Evolutionary conservation across 2,329 filamentous ascomycete genomes (phyloP).

Genomic region (Fusarium compactum): DNA sequence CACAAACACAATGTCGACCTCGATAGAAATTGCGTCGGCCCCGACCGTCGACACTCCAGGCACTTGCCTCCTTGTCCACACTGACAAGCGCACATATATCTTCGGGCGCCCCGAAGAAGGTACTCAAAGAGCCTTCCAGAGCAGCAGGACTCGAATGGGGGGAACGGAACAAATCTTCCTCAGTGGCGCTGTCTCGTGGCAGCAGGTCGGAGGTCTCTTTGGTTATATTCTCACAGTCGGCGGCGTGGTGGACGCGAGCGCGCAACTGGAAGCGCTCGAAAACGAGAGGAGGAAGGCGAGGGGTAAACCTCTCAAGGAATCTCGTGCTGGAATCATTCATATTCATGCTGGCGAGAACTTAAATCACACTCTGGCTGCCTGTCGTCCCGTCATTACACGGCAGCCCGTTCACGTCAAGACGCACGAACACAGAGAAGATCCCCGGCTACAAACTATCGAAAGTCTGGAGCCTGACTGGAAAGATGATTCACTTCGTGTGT

Average conservation of each 20-base stretch:
- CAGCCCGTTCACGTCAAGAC: slow-evolving; percentile 81
- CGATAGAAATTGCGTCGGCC: slow-evolving; percentile 80
- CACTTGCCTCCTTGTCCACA: slow-evolving; percentile 80
- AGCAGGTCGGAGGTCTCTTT: slow-evolving; percentile 81
- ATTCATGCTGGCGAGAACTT: slow-evolving; percentile 87
- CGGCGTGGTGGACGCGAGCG: slow-evolving; percentile 68
- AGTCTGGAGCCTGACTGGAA: slow-evolving; percentile 72
- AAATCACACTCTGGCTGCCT: slow-evolving; percentile 82
- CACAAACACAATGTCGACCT: slow-evolving; percentile 72
- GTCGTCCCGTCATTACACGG: slow-evolving; percentile 86
- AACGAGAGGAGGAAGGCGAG: slow-evolving; percentile 58
- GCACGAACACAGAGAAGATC: slow-evolving; percentile 71
- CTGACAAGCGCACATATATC: slow-evolving; percentile 84
- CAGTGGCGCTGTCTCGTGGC: slow-evolving; percentile 81
- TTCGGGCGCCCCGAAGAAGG: slow-evolving; percentile 88
- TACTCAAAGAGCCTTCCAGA: slow-evolving; percentile 79
- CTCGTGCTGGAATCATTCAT: slow-evolving; percentile 59
- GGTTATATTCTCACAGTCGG: slow-evolving; percentile 88
- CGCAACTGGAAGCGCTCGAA: slow-evolving; percentile 54
- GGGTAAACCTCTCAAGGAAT: slow-evolving; percentile 48
- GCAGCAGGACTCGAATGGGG: slow-evolving; percentile 73
- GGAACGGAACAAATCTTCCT: slow-evolving; percentile 85
- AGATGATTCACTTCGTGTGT: slow-evolving; percentile 84
- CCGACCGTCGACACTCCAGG: slow-evolving; percentile 91
- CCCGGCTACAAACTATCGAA: slow-evolving; percentile 47